Percentiles rank a stretch among this genome's conserved stretches.
Evolutionary conservation across 2,329 filamentous ascomycete genomes (phyloP).

Genomic region (Aspergillus texensis): DNA sequence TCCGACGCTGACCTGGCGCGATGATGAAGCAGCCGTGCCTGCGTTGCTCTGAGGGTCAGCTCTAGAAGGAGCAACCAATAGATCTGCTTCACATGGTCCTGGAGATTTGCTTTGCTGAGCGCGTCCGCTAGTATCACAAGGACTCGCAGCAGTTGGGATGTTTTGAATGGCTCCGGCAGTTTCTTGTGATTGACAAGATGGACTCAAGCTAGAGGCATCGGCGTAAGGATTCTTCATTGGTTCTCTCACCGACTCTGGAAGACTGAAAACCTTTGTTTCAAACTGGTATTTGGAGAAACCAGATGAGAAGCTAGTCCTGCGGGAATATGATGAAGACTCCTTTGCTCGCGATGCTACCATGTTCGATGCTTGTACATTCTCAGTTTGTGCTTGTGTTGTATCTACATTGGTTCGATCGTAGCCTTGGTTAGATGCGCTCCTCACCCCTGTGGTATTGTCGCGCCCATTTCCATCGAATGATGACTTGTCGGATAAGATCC

Average conservation of each 20-base stretch:
- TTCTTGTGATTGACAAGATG: slow-evolving; percentile 2
- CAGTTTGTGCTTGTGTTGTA: slow-evolving; percentile 1
- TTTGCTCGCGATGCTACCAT: not conserved
- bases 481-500: slow-evolving; percentile 21
- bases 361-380: slow-evolving; percentile 8
- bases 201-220: not conserved
- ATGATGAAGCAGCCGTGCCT: slow-evolving; percentile 10
- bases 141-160: slow-evolving; percentile 4
- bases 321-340: slow-evolving; percentile 32
- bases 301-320: slow-evolving; percentile 21
- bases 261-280: slow-evolving; percentile 5
- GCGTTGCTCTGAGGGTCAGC: slow-evolving; percentile 2
- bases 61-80: slow-evolving; percentile 10
- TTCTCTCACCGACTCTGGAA: not conserved
- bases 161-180: not conserved
- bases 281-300: slow-evolving; percentile 9
- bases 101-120: slow-evolving; percentile 32
- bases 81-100: slow-evolving; percentile 32
- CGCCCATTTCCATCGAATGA: slow-evolving; percentile 26
- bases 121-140: slow-evolving; percentile 1
- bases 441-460: slow-evolving; percentile 15
- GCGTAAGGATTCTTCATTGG: not conserved
- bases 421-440: slow-evolving; percentile 11
- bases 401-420: not conserved
- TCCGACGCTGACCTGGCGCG: slow-evolving; percentile 42